These are phyloP conservation scores for Penicillium parvum DNA, from an alignment of 495 filamentous ascomycete species.

Conservation along the genomic window DNA sequence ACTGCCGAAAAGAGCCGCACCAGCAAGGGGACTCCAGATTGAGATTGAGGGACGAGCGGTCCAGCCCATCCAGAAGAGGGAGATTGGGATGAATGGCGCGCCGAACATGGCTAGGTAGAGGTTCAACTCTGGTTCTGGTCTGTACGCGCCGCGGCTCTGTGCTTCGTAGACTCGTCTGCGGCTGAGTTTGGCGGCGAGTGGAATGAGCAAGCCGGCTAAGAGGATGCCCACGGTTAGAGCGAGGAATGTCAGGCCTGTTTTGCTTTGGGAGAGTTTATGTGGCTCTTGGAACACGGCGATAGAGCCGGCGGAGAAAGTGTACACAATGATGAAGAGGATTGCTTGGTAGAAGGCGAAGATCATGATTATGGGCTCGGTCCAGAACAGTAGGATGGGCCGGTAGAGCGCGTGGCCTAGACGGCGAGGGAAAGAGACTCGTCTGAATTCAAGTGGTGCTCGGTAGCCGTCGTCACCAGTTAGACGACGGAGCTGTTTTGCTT, in stretches of 20 bases:
- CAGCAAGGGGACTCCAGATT: constrained; percentile 49
- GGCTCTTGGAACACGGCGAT: constrained; percentile 51
- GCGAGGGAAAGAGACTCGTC: constrained; percentile 19
- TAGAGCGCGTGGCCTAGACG: constrained; percentile 32
- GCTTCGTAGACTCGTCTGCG: too few species aligned
- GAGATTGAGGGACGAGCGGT: constrained; percentile 35
- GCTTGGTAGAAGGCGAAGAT: constrained; percentile 48
- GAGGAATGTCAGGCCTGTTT: constrained; percentile 51
- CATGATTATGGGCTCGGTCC: constrained; percentile 40
- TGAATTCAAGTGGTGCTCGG: constrained; percentile 35
- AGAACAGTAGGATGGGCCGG: constrained; percentile 35
- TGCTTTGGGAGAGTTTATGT: constrained; percentile 42
- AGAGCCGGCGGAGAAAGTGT: constrained; percentile 58
- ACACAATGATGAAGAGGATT: constrained; percentile 56
- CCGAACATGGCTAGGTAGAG: constrained; percentile 43
- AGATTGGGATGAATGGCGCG: constrained; percentile 41
- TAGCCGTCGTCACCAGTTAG: constrained; percentile 33
- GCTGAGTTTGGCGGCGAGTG: constrained; percentile 29
- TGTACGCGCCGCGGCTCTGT: too few species aligned
- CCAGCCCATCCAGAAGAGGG: constrained; percentile 51
- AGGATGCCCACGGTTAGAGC: constrained; percentile 51
- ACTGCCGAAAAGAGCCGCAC: constrained; percentile 9
- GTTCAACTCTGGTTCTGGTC: constrained; percentile 40
- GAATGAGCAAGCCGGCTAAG: constrained; percentile 39
- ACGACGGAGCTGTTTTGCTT: constrained; percentile 41